These are phyloP conservation scores for Saksenaea vasiformis DNA, from an alignment of 371 early-diverging fungal species.

Conservation along the genomic window DNA sequence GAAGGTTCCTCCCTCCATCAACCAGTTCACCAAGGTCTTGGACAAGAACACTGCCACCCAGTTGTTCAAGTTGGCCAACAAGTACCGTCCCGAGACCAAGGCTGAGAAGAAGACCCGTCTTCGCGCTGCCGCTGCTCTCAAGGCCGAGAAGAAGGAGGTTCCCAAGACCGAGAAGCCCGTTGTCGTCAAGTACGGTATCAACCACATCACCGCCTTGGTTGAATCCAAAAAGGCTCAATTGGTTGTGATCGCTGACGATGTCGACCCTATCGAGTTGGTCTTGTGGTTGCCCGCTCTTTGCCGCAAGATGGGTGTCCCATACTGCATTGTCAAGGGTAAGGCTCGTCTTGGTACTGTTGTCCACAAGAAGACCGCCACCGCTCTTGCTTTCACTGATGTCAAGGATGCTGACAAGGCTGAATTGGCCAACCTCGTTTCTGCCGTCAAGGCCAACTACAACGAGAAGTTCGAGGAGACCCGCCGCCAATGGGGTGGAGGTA, in stretches of 20 bases:
- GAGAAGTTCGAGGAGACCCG: constrained; percentile 93
- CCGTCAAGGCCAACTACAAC: constrained; percentile 92
- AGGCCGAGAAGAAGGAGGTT: constrained; percentile 88
- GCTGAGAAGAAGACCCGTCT: constrained; percentile 96
- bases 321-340: constrained; percentile 99
- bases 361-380: constrained; percentile 99
- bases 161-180: constrained; percentile 93
- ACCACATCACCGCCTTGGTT: constrained; percentile 98
- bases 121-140: constrained; percentile 74
- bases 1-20: constrained; percentile 99
- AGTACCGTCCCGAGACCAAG: constrained; percentile 99
- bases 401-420: constrained; percentile 95
- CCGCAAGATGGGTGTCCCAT: constrained; percentile 99
- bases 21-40: constrained; percentile 98
- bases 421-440: constrained; percentile 85
- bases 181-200: constrained; percentile 98
- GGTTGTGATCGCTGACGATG: constrained; percentile 99
- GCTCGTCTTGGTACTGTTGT: constrained; percentile 97
- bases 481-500: constrained; percentile 96
- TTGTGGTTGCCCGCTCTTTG: constrained; percentile 99
- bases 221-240: constrained; percentile 99
- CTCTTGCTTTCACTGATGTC: constrained; percentile 94
- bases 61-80: constrained; percentile 95
- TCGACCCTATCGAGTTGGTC: constrained; percentile 99
- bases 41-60: constrained; percentile 98